Conservation (phyloP, 192 early-diverging fungal species). For the Linnemannia exigua region DNA sequence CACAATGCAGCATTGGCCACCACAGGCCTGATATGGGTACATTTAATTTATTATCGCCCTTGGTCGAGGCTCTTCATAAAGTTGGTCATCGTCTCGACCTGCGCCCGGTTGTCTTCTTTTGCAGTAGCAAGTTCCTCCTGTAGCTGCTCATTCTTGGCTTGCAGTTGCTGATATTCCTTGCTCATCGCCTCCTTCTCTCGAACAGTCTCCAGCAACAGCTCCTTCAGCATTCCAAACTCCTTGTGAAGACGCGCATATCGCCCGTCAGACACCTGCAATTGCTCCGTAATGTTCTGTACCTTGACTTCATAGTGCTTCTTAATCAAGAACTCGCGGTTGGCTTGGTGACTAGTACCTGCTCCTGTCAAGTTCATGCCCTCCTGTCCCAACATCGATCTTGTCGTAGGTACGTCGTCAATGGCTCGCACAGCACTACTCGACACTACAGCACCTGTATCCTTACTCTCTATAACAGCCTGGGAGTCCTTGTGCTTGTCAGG, state of each 20-base stretch:
- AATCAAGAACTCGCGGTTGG: slow-evolving; percentile 55
- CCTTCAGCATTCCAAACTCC: slow-evolving; percentile 53
- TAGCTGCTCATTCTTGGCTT: slow-evolving; percentile 32
- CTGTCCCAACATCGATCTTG: neutral
- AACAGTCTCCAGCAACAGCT: slow-evolving; percentile 36
- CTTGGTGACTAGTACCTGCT: slow-evolving; percentile 5
- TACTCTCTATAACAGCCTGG: neutral
- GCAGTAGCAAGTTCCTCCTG: slow-evolving; percentile 54
- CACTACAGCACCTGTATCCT: neutral
- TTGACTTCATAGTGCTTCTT: slow-evolving; percentile 63
- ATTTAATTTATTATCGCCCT: slow-evolving; percentile 7
- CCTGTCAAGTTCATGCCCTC: neutral
- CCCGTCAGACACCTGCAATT: slow-evolving; percentile 60
- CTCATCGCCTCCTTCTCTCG: slow-evolving; percentile 24
- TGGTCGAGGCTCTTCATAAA: slow-evolving; percentile 51
- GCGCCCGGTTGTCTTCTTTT: slow-evolving; percentile 56
- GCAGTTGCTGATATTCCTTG: slow-evolving; percentile 28
- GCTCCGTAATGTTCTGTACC: slow-evolving; percentile 56
- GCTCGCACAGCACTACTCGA: neutral
- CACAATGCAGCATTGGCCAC: too few species aligned
- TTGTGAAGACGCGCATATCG: slow-evolving; percentile 51
- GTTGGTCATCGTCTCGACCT: slow-evolving; percentile 62
- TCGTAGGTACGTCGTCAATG: neutral
- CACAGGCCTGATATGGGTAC: too few species aligned
- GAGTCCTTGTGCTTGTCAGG: neutral